A percentile compares a stretch with the other conserved stretches of the same genome.
phyloP scores from a whole-genome alignment of 176 grass and related monocot genomes.

The Oryza glumipatula region DNA sequence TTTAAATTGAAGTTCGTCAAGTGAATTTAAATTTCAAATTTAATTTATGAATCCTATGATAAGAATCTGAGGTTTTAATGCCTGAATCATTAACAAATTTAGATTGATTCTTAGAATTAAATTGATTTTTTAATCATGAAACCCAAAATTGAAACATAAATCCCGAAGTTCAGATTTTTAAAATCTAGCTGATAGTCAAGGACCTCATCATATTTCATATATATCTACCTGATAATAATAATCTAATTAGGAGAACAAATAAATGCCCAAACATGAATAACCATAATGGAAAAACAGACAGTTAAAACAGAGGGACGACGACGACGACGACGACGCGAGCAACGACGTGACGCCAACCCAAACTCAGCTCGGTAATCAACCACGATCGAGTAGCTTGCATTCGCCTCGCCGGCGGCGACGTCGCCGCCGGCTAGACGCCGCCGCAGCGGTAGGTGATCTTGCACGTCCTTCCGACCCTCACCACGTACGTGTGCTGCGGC shows the following conservation, averaged over 20 bases:
- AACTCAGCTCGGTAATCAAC: background rate
- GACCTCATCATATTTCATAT: background rate
- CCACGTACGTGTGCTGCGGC: slow-evolving; percentile 75
- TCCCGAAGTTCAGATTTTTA: too few relatives aligned
- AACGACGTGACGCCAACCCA: too few relatives aligned
- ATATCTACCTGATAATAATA: slow-evolving; percentile 22
- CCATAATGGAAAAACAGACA: background rate
- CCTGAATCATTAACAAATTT: too few relatives aligned
- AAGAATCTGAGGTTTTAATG: too few relatives aligned
- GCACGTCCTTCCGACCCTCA: slow-evolving; percentile 67
- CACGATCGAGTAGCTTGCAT: background rate
- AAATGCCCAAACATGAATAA: slow-evolving; percentile 34
- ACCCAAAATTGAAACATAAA: too few relatives aligned
- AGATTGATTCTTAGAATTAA: too few relatives aligned
- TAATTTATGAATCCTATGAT: too few relatives aligned
- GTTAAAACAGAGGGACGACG: slow-evolving; percentile 11
- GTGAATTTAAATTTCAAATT: too few relatives aligned
- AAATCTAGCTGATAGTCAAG: too few relatives aligned
- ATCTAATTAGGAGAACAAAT: slow-evolving; percentile 31
- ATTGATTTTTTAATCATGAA: too few relatives aligned
- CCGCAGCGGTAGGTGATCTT: slow-evolving; percentile 61
- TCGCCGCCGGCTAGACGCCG: slow-evolving; percentile 43
- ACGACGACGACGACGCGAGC: background rate
- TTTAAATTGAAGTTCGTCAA: too few relatives aligned
- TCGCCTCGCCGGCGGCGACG: background rate